Evolutionary conservation across 305 asterid species (phyloP).

Genomic region (Ajuga reptans): DNA sequence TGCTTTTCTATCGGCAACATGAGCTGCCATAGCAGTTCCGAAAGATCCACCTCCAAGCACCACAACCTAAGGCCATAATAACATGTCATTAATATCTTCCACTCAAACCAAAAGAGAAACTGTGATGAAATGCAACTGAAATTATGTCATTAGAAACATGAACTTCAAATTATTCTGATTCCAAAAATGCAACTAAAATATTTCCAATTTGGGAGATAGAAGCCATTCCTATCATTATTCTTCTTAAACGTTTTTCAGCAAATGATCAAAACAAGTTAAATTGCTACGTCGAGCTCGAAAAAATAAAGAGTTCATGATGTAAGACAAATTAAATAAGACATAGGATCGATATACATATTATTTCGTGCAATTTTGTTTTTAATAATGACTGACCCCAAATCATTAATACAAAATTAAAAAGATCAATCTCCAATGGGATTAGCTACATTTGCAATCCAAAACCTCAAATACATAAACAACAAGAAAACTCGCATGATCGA

Average conservation of each 20-base stretch:
- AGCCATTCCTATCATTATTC: background rate
- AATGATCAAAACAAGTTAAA: background rate
- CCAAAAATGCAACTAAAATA: background rate
- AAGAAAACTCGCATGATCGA: background rate
- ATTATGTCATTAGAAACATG: background rate
- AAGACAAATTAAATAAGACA: too few species aligned
- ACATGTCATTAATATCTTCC: background rate
- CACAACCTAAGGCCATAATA: conserved; percentile 51
- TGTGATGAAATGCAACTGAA: background rate
- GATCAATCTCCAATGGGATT: background rate
- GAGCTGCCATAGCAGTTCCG: conserved; percentile 93
- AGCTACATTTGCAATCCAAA: background rate
- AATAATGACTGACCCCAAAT: background rate
- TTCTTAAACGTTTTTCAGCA: background rate
- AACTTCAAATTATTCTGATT: background rate
- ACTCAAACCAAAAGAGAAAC: background rate
- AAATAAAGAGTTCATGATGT: background rate
- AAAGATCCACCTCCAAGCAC: conserved; percentile 95
- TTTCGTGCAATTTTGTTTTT: background rate
- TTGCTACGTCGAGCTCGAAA: background rate
- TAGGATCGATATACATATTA: background rate
- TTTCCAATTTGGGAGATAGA: too few species aligned
- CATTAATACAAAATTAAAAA: background rate
- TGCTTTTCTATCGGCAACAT: conserved; percentile 64
- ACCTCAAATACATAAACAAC: background rate